These are phyloP conservation scores for Rugonectria rugulosa DNA, from an alignment of 2,329 filamentous ascomycete species.

Conservation along the genomic window DNA sequence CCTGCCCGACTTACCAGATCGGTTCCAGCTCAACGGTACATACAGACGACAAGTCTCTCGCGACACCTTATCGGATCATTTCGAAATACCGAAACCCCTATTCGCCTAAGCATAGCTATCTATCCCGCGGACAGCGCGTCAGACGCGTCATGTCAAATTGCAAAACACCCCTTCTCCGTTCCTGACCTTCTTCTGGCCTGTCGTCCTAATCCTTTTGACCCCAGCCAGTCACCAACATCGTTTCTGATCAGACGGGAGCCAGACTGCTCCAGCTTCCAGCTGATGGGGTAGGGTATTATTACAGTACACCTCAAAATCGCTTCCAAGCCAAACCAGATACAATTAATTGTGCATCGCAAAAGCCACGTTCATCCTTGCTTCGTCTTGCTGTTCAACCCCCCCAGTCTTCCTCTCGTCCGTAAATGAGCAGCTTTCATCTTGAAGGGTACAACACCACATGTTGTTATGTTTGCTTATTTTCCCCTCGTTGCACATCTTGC, in stretches of 20 bases:
- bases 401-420: conserved; percentile 25
- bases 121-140: conserved; percentile 10
- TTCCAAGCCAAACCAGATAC: conserved; percentile 27
- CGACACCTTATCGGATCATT: conserved; percentile 1
- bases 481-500: conserved; percentile 19
- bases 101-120: conserved; percentile 20
- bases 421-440: conserved; percentile 9
- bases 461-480: conserved; percentile 5
- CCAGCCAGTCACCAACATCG: conserved; percentile 22
- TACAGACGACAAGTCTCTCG: neutral
- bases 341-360: conserved; percentile 23
- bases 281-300: conserved; percentile 39
- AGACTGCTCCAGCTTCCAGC: conserved; percentile 18
- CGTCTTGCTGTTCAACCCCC: conserved; percentile 4
- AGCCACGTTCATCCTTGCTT: conserved; percentile 17
- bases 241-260: no score
- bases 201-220: neutral
- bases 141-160: conserved; percentile 11
- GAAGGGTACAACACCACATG: neutral
- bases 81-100: conserved; percentile 17
- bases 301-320: no score
- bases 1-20: conserved; percentile 11
- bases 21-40: conserved; percentile 5
- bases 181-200: conserved; percentile 7
- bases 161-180: neutral